Base-by-base conservation (phyloP, 108 stramenopile species). In the Conticribra guillardii region DNA sequence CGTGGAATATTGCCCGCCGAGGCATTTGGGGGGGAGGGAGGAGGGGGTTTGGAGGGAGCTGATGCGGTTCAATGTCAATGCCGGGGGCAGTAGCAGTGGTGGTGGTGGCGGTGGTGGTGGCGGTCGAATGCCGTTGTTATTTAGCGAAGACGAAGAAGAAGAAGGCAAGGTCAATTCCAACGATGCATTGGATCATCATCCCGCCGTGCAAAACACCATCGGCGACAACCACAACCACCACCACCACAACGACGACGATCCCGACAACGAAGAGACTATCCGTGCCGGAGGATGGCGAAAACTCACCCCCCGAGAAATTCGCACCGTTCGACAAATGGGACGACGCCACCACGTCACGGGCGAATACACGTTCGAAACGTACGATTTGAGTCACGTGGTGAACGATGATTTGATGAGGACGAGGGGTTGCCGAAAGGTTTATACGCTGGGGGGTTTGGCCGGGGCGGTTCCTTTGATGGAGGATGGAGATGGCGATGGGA, bases 1-100 rank as follows among this genome's bases (percentile, higher is more conserved):
- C 0, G 49, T 26, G 26, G 78, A 79, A 41, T 79, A 79, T 58
- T 71, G 70, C 29, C 78, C 78, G 4, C 78, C 78, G 44, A 48
- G 78, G 3, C 78, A 79, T 56, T 67, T 79, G 60, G 78, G 78
- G 3, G 78, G 78, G 14, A 50, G 34, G 0, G 66, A 1, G 14
- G 30, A 54, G 0, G 30, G 47, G 0, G 65, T 71, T 0, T 79
- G 78, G 78, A 31, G 51, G 23, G 65, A 66, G 17, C 27, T 75
- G 46, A 45, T 75, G 66, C 41, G 32, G 18, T 47, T 8, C 16
- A 23, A 50, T 11, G 1, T 34, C 14, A 41, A 44, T 44, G 59
- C 31, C 11, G 41, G 15, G 48, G 58, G 34, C 18, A 29, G 23
- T 14, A 9, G 27, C 2, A 55, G 2, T 14, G 32, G 28, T 15